phyloP scores from a whole-genome alignment of 805 yeast genomes.

The Kodamaea kakaduensis region DNA sequence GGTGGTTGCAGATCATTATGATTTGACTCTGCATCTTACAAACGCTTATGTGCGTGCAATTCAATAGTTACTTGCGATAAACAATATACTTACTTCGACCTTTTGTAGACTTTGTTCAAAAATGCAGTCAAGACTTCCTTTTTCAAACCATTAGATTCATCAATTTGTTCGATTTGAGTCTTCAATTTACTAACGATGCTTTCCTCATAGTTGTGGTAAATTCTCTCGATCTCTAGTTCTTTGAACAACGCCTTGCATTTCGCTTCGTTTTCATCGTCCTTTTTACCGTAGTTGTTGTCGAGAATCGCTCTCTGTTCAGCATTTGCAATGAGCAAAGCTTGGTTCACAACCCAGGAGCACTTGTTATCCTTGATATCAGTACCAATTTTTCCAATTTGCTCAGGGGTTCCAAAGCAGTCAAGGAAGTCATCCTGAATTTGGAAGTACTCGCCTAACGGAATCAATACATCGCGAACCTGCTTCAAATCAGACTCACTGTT shows the following conservation, averaged over 20 bases:
- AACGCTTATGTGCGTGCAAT: too few species aligned
- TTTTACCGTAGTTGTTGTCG: constrained; percentile 88
- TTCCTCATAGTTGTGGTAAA: constrained; percentile 83
- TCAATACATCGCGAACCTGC: constrained; percentile 82
- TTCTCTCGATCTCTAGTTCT: constrained; percentile 65
- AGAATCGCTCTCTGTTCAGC: constrained; percentile 78
- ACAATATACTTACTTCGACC: constrained; percentile 76
- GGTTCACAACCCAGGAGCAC: constrained; percentile 96
- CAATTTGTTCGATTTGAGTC: constrained; percentile 62
- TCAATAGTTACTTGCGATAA: too few species aligned
- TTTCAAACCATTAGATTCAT: constrained; percentile 93
- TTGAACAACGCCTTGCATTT: constrained; percentile 68
- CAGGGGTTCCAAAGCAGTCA: constrained; percentile 97
- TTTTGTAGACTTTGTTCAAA: constrained; percentile 88
- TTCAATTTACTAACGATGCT: constrained; percentile 60
- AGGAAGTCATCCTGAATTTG: constrained; percentile 97
- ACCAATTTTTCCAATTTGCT: constrained; percentile 96
- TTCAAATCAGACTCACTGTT: constrained; percentile 67
- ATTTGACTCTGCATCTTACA: constrained; percentile 1
- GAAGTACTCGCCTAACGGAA: constrained; percentile 97
- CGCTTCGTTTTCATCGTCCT: constrained; percentile 64
- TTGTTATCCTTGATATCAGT: constrained; percentile 98
- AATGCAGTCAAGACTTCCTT: constrained; percentile 79
- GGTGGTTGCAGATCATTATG: too few species aligned
- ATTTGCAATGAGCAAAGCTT: constrained; percentile 74